These are phyloP conservation scores for Prunus mongolica DNA, from an alignment of 306 rosid genomes.

Conservation along the genomic window DNA sequence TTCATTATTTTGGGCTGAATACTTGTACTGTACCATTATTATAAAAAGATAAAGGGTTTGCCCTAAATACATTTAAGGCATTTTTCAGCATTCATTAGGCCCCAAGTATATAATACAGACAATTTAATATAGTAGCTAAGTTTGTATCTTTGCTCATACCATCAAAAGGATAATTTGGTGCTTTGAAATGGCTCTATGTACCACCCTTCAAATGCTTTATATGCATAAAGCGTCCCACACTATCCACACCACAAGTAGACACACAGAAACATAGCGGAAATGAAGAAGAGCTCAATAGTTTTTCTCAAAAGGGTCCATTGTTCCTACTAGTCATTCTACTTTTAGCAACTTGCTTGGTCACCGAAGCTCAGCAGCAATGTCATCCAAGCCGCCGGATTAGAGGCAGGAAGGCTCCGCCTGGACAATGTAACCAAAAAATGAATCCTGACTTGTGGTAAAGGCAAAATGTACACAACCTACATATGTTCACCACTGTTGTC, in stretches of 20 bases:
- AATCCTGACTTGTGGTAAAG: slow-evolving; percentile 29
- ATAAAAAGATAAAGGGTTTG: background rate
- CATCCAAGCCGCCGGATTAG: background rate
- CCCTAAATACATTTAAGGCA: background rate
- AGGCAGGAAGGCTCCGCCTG: slow-evolving; percentile 1
- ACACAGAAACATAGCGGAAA: background rate
- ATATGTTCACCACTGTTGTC: slow-evolving; percentile 31
- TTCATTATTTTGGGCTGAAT: background rate
- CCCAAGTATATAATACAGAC: too few relatives aligned
- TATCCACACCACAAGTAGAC: too few relatives aligned
- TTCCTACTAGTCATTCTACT: slow-evolving; percentile 5
- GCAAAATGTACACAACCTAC: slow-evolving; percentile 25
- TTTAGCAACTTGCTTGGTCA: background rate
- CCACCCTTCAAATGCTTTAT: background rate
- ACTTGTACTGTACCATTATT: background rate
- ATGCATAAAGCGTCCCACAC: background rate
- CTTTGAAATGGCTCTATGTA: background rate
- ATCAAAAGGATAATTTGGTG: background rate
- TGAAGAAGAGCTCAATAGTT: background rate
- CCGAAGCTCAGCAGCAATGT: slow-evolving; percentile 1
- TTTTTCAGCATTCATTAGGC: too few relatives aligned
- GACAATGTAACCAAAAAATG: slow-evolving; percentile 32
- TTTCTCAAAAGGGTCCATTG: background rate
- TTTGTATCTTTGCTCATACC: too few relatives aligned
- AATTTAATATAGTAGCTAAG: too few relatives aligned